Evolutionary conservation across 2,329 filamentous ascomycete genomes (phyloP), one percentile per base, ranked within the genome.

Genomic region (Gnomoniopsis smithogilvyi): DNA sequence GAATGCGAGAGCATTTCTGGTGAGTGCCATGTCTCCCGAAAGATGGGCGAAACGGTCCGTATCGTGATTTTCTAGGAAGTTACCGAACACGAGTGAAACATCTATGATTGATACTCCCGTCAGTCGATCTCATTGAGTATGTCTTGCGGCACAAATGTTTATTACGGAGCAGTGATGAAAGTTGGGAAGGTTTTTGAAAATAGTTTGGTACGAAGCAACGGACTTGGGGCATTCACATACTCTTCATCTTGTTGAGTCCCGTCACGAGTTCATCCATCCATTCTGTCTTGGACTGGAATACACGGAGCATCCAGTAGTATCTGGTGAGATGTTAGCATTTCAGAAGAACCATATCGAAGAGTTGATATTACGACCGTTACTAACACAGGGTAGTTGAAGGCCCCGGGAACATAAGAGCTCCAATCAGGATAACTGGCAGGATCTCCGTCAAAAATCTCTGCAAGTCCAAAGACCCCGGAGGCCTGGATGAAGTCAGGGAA

Each of bases 1-100:
- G 67, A 80, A 84, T 1, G 80, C 76, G 59, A 84, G 74, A 19
- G 79, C 73, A 61, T 83, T 85, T 67, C 80, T 78, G 50, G 76
- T 78, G 14, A 81, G 74, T 24, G 77, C 70, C 43, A 78, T 70
- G 66, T 84, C 80, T 6, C 67, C 61, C 0, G 74, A 81, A 43
- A 77, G 68, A 3, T 74, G 77, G 11, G 74, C 64, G 65, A 80
- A 80, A 19, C 79, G 74, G n/a, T 71, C 65, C 11, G 76, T 67
- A 64, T 82, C 80, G 61, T 82, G 79, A 66, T 81, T 82, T 65
- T 81, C 79, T 8, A 76, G 67, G 64, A 82, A 82, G 1, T 72
- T 73, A 1, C 73, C 75, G 38, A 66, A 69, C 4, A 81, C 60
- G 33, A 70, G 67, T 34, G 71, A 72, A 38, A 76, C 67, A 47